Evolutionary conservation across 2,329 filamentous ascomycete species (phyloP).

Genomic region (Fusarium sp.): DNA sequence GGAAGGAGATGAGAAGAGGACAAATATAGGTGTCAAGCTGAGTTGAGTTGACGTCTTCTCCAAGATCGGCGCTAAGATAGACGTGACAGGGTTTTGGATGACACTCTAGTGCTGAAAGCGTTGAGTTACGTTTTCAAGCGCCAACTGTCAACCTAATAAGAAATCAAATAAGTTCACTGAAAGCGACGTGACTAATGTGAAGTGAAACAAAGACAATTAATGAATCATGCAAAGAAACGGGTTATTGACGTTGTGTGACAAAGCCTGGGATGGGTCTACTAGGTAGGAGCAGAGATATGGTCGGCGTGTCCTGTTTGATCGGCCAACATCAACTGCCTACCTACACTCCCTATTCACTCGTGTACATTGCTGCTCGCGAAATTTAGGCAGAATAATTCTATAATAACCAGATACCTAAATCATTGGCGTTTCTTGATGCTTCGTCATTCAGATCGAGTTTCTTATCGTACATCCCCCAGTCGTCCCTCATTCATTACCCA

Average conservation of each 20-base stretch:
- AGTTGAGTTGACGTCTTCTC: conserved; percentile 1
- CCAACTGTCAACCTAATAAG: not conserved
- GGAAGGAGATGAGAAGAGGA: not conserved
- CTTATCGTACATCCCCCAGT: conserved; percentile 36
- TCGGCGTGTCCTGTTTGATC: conserved; percentile 15
- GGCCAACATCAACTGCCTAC: not conserved
- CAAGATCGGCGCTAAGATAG: conserved; percentile 35
- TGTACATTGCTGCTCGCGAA: not conserved
- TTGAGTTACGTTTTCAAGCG: not conserved
- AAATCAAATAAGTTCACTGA: not conserved
- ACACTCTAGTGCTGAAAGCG: not conserved
- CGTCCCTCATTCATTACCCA: conserved; percentile 38
- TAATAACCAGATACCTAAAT: conserved; percentile 10
- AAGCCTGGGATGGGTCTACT: not conserved
- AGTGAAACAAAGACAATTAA: not conserved
- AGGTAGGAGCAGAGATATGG: not conserved
- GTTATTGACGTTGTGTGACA: not conserved
- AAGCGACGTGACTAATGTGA: not conserved
- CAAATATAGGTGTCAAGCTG: conserved; percentile 26
- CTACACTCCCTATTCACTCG: not conserved
- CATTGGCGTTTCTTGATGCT: conserved; percentile 30
- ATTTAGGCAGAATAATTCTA: not conserved
- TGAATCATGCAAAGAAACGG: not conserved
- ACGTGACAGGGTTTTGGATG: conserved; percentile 26
- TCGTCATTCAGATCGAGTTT: conserved; percentile 25